phyloP scores from a whole-genome alignment of 2,329 filamentous ascomycete species.

The Cladophialophora bantiana region DNA sequence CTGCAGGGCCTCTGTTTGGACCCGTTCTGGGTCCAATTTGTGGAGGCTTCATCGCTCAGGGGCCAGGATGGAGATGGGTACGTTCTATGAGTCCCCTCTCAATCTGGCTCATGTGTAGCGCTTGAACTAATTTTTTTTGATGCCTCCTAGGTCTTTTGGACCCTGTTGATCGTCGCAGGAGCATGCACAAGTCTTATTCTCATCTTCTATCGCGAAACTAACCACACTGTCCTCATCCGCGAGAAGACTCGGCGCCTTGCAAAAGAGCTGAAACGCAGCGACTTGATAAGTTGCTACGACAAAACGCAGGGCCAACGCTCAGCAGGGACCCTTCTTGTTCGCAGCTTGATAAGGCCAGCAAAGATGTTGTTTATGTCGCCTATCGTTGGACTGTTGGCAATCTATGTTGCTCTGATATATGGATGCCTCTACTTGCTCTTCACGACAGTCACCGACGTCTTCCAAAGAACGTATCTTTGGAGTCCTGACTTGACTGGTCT shows the following conservation, averaged over 20 bases:
- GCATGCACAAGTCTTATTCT: constrained; percentile 17
- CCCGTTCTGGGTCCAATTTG: constrained; percentile 42
- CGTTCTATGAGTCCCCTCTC: constrained; percentile 75
- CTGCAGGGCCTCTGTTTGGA: constrained; percentile 69
- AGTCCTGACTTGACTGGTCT: constrained; percentile 16
- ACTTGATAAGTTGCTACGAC: constrained; percentile 19
- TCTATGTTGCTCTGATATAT: constrained; percentile 16
- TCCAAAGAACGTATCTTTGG: constrained; percentile 12
- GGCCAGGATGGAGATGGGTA: constrained; percentile 77
- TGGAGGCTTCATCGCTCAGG: constrained; percentile 69
- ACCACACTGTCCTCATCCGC: constrained; percentile 21
- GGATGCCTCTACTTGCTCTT: constrained; percentile 23
- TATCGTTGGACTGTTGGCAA: constrained; percentile 6
- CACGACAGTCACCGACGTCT: constrained; percentile 15
- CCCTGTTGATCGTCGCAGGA: constrained; percentile 12
- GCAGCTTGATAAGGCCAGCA: constrained; percentile 3
- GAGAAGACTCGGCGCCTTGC: constrained; percentile 12
- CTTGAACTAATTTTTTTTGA: not conserved
- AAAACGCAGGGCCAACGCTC: not conserved
- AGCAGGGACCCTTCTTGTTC: not conserved
- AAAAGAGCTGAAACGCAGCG: constrained; percentile 1
- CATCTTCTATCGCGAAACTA: constrained; percentile 22
- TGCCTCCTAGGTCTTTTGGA: constrained; percentile 15
- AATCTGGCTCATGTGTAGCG: constrained; percentile 64
- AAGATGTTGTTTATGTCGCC: constrained; percentile 14